phyloP scores from a whole-genome alignment of 164 flowering plant genomes.

The Macadamia integrifolia region DNA sequence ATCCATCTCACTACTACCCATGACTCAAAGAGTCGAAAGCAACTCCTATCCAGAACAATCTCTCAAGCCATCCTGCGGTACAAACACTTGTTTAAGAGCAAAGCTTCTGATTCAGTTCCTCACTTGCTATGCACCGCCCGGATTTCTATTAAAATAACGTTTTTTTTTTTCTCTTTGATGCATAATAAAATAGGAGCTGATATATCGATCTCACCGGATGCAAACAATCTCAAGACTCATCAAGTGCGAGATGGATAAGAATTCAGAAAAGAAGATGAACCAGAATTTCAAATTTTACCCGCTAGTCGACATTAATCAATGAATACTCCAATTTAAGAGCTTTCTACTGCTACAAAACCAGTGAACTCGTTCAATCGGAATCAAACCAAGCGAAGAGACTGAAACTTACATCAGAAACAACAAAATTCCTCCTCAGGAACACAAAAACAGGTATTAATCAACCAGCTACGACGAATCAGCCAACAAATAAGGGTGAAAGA shows the following conservation, averaged over 20 bases:
- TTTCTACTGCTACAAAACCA: neutral
- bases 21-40: conserved; percentile 19
- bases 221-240: neutral
- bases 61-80: conserved; percentile 36
- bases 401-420: neutral
- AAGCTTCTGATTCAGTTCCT: too few relatives aligned
- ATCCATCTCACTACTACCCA: conserved; percentile 74
- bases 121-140: too few relatives aligned
- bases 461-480: neutral
- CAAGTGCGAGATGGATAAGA: neutral
- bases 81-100: too few relatives aligned
- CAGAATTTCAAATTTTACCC: too few relatives aligned
- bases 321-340: neutral
- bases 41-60: conserved; percentile 12
- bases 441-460: neutral
- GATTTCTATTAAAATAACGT: too few relatives aligned
- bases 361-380: neutral
- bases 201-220: neutral
- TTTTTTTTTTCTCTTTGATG: too few relatives aligned
- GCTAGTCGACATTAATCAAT: too few relatives aligned
- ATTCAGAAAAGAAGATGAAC: neutral
- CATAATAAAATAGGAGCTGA: too few relatives aligned
- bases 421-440: neutral
- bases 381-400: neutral
- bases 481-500: neutral